Conservation (phyloP, 139 green algal species). For the Volvox africanus region DNA sequence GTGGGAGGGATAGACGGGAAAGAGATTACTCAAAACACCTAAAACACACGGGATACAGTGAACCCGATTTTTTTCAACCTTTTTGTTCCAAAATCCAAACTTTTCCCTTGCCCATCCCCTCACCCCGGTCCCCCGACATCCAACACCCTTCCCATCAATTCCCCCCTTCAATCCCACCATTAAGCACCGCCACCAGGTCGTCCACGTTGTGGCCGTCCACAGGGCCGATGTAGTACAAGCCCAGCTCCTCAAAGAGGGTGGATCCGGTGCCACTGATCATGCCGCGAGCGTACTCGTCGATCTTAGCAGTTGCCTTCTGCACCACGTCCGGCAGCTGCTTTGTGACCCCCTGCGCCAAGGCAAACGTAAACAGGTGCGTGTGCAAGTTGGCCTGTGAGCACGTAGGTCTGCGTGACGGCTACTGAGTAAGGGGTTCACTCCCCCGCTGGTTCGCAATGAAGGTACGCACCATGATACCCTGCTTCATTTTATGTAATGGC, state of each 20-base stretch:
- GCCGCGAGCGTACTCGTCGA: slow-evolving; percentile 99
- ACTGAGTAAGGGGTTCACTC: too few species aligned
- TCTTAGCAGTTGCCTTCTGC: slow-evolving; percentile 94
- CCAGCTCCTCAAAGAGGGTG: slow-evolving; percentile 99
- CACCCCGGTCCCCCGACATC: too few species aligned
- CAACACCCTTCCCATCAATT: too few species aligned
- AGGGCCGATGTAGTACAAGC: slow-evolving; percentile 99
- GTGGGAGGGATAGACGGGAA: not conserved
- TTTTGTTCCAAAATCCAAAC: too few species aligned
- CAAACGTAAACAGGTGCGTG: too few species aligned
- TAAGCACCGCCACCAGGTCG: slow-evolving; percentile 88
- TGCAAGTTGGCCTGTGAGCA: too few species aligned
- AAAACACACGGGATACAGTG: not conserved
- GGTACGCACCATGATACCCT: too few species aligned
- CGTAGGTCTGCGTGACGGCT: too few species aligned
- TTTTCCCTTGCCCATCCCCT: too few species aligned
- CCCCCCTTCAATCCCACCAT: slow-evolving; percentile 53
- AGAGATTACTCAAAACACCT: not conserved
- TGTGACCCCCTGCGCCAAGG: slow-evolving; percentile 79
- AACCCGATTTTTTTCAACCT: too few species aligned
- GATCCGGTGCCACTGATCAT: slow-evolving; percentile 96
- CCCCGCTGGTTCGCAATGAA: too few species aligned
- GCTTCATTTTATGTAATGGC: too few species aligned
- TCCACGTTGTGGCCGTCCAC: slow-evolving; percentile 98
- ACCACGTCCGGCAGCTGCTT: slow-evolving; percentile 95